Evolutionary conservation across 768 basidiomycete species (phyloP).

Genomic region (Lyophyllum shimeji): DNA sequence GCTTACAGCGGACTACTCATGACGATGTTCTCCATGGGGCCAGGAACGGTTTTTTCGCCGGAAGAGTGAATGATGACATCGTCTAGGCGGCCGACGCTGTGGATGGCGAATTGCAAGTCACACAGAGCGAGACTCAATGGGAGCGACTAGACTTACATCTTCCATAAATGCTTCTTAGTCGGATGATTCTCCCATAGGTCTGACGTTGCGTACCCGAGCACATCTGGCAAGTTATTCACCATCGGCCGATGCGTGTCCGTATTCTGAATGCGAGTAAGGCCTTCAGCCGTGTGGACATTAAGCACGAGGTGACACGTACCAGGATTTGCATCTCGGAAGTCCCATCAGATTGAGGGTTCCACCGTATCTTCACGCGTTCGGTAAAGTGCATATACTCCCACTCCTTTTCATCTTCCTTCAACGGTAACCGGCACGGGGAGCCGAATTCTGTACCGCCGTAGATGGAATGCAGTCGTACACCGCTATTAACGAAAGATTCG

Average conservation of each 20-base stretch:
- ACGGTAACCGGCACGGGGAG: conserved; percentile 12
- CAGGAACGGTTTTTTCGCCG: conserved; percentile 36
- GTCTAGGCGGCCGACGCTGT: conserved; percentile 39
- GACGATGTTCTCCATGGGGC: conserved; percentile 28
- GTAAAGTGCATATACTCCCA: conserved; percentile 34
- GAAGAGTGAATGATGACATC: conserved; percentile 37
- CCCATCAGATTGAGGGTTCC: conserved; percentile 34
- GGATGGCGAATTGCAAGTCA: background rate
- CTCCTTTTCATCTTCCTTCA: conserved; percentile 20
- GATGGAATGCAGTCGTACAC: conserved; percentile 23
- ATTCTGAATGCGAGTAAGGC: conserved; percentile 19
- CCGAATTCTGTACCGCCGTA: conserved; percentile 34
- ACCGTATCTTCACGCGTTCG: conserved; percentile 24
- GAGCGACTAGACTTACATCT: conserved; percentile 23
- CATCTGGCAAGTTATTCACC: conserved; percentile 33
- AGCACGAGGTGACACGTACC: conserved; percentile 20
- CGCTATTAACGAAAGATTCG: conserved; percentile 24
- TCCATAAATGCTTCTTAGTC: conserved; percentile 33
- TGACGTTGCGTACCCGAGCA: conserved; percentile 36
- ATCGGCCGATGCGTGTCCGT: conserved; percentile 24
- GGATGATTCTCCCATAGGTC: conserved; percentile 39
- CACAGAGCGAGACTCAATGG: background rate
- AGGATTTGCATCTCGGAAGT: conserved; percentile 38
- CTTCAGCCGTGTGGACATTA: too few relatives aligned
- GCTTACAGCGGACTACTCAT: conserved; percentile 22